phyloP scores from a whole-genome alignment of 2,329 filamentous ascomycete genomes.

The Pseudogymnoascus sp. region DNA sequence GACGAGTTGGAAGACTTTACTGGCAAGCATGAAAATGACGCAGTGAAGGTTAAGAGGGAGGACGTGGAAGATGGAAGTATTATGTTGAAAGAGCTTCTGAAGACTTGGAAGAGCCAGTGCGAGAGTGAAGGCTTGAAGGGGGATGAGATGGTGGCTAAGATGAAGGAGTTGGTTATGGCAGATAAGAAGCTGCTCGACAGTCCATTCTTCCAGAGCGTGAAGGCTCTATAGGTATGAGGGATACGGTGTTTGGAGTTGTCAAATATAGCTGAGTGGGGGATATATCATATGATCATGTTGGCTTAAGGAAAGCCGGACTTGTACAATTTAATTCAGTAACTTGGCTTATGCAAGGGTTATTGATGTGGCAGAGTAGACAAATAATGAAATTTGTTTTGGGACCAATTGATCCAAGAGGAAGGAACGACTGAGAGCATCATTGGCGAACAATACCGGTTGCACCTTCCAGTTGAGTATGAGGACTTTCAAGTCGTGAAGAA shows the following conservation, averaged over 20 bases:
- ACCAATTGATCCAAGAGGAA: neutral
- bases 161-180: constrained; percentile 69
- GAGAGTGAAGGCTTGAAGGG: constrained; percentile 51
- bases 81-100: constrained; percentile 72
- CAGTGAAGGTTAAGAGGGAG: constrained; percentile 61
- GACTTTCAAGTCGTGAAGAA: neutral
- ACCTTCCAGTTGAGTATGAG: neutral
- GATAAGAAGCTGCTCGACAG: constrained; percentile 58
- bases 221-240: constrained; percentile 27
- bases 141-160: constrained; percentile 67
- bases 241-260: neutral
- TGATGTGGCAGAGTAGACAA: neutral
- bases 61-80: constrained; percentile 85
- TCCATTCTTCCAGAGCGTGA: constrained; percentile 58
- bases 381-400: neutral
- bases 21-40: constrained; percentile 58
- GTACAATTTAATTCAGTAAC: neutral
- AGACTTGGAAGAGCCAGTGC: constrained; percentile 76
- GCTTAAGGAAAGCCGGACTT: neutral
- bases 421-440: neutral
- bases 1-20: constrained; percentile 97
- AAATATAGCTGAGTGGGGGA: neutral
- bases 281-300: neutral
- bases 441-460: neutral
- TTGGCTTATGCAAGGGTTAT: neutral